Conservation (phyloP, 1,284 basidiomycete genomes). For the Limonomyces culmigenus region DNA sequence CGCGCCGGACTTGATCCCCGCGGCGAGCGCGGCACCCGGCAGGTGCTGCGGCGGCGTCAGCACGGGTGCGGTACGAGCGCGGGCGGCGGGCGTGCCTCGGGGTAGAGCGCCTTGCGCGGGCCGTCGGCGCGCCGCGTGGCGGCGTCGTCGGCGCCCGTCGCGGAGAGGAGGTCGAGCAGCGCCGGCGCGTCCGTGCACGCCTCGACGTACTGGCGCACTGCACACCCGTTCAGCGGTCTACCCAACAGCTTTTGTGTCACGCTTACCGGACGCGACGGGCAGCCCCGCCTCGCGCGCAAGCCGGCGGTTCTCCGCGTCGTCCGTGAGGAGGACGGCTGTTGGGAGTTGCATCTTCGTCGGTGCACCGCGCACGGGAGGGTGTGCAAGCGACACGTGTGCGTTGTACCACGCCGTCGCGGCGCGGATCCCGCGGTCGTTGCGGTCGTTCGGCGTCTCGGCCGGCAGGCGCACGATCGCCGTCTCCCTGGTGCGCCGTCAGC, state of each 20-base stretch:
- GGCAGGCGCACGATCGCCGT: constrained; percentile 61
- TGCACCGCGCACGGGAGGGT: constrained; percentile 33
- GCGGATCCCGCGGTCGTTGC: constrained; percentile 85
- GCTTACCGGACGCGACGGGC: constrained; percentile 41
- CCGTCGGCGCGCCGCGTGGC: constrained; percentile 35
- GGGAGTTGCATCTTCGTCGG: constrained; percentile 26
- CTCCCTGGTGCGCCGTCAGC: constrained; percentile 28
- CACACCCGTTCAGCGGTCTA: background rate
- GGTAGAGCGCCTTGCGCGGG: constrained; percentile 51
- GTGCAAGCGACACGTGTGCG: constrained; percentile 43
- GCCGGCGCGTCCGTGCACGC: constrained; percentile 43
- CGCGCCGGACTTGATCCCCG: constrained; percentile 75
- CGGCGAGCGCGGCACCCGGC: constrained; percentile 52
- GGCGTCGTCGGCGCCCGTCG: constrained; percentile 40
- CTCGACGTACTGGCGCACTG: constrained; percentile 71
- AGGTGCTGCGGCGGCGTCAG: constrained; percentile 46
- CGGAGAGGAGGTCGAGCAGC: constrained; percentile 69
- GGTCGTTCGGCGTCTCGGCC: constrained; percentile 75
- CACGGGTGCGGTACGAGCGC: background rate
- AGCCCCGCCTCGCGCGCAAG: constrained; percentile 62
- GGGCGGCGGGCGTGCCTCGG: constrained; percentile 36
- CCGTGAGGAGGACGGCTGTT: constrained; percentile 67
- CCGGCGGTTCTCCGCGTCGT: constrained; percentile 76
- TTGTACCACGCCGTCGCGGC: constrained; percentile 78
- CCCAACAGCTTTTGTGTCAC: background rate